phyloP scores from a whole-genome alignment of 371 early-diverging fungal species.

The Rhizopus arrhizus region DNA sequence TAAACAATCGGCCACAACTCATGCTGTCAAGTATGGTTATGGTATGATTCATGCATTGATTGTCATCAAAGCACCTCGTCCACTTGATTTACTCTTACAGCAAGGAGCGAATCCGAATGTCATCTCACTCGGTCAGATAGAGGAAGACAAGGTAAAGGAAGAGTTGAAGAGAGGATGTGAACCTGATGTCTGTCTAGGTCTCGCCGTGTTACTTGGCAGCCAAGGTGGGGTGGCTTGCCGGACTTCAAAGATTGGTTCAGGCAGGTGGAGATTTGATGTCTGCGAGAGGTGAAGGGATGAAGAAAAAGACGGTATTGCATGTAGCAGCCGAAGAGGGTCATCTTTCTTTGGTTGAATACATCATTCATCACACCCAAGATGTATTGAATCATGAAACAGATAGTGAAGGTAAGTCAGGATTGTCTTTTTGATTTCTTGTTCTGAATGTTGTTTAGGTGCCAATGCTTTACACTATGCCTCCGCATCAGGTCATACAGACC shows the following conservation, averaged over 20 bases:
- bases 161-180: background rate
- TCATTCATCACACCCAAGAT: slow-evolving; percentile 42
- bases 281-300: slow-evolving; percentile 38
- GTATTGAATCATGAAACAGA: slow-evolving; percentile 41
- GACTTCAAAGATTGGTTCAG: slow-evolving; percentile 42
- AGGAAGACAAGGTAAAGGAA: slow-evolving; percentile 43
- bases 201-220: slow-evolving; percentile 53
- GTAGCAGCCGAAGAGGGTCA: slow-evolving; percentile 46
- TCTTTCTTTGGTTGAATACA: slow-evolving; percentile 42
- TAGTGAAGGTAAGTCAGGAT: slow-evolving; percentile 27
- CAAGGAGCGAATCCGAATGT: slow-evolving; percentile 52
- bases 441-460: slow-evolving; percentile 26
- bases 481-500: slow-evolving; percentile 42
- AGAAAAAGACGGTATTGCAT: slow-evolving; percentile 45
- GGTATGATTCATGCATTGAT: slow-evolving; percentile 53
- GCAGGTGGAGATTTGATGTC: slow-evolving; percentile 46
- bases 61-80: slow-evolving; percentile 36
- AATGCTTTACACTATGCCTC: slow-evolving; percentile 50
- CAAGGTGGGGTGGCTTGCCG: slow-evolving; percentile 43
- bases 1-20: slow-evolving; percentile 35
- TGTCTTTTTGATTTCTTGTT: too few species aligned
- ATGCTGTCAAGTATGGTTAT: slow-evolving; percentile 46
- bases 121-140: slow-evolving; percentile 32
- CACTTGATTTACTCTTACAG: slow-evolving; percentile 42
- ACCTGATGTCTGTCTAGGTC: slow-evolving; percentile 22